Evolutionary conservation across 441 rosid species (phyloP).

Genomic region (Daphne laureola): DNA sequence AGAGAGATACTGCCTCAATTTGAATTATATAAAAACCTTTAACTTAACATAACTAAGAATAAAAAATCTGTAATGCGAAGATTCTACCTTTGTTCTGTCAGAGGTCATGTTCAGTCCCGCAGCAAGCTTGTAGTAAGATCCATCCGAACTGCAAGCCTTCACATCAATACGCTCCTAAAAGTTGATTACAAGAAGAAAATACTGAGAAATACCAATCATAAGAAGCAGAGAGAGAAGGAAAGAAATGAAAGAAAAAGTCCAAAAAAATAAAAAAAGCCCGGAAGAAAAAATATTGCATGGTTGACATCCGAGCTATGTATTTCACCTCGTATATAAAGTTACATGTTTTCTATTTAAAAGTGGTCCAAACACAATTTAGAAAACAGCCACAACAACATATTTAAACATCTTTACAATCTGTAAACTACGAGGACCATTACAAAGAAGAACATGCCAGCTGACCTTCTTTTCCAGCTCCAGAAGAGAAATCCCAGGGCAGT

Average conservation of each 20-base stretch:
- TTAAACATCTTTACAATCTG: too few relatives aligned
- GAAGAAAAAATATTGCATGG: neutral
- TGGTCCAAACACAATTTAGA: too few relatives aligned
- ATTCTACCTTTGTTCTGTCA: slow-evolving; percentile 91
- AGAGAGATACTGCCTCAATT: too few relatives aligned
- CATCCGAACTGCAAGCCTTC: slow-evolving; percentile 73
- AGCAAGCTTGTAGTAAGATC: slow-evolving; percentile 85
- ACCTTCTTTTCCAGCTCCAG: slow-evolving; percentile 99
- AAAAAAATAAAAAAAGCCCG: too few relatives aligned
- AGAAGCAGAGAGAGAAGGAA: too few relatives aligned
- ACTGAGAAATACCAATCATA: slow-evolving; percentile 11
- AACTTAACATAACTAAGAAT: neutral
- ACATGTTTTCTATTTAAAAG: too few relatives aligned
- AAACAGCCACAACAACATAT: too few relatives aligned
- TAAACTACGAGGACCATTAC: too few relatives aligned
- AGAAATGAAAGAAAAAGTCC: slow-evolving; percentile 6
- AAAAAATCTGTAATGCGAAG: slow-evolving; percentile 9
- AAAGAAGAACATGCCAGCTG: too few relatives aligned
- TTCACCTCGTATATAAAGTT: slow-evolving; percentile 5
- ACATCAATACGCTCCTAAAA: slow-evolving; percentile 90
- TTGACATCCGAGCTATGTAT: neutral
- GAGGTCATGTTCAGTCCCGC: slow-evolving; percentile 82
- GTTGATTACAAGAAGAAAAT: slow-evolving; percentile 16
- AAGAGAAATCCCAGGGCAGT: slow-evolving; percentile 92
- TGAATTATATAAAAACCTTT: too few relatives aligned